These are phyloP conservation scores for Hsuehochloa calcarea DNA, from an alignment of 176 grass and related monocot genomes.

Conservation along the genomic window DNA sequence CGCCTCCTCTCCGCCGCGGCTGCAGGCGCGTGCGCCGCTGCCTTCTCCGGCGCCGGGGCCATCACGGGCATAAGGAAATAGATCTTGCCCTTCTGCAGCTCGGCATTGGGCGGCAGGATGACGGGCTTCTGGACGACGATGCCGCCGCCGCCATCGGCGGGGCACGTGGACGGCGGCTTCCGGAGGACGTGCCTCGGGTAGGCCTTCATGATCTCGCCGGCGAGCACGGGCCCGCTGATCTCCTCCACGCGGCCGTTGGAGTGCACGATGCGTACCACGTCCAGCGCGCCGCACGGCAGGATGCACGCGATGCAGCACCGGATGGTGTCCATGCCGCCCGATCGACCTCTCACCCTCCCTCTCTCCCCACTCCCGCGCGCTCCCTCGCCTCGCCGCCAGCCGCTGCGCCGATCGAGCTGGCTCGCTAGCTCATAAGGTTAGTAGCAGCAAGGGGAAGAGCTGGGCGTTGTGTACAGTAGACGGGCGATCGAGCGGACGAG, in stretches of 20 bases:
- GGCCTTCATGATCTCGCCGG: conserved; percentile 87
- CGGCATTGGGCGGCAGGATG: conserved; percentile 80
- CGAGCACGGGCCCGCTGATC: conserved; percentile 74
- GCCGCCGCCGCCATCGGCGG: conserved; percentile 38
- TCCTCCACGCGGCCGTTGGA: conserved; percentile 89
- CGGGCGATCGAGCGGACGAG: background rate
- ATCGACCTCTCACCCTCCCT: background rate
- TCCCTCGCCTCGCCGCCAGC: background rate
- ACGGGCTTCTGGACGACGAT: conserved; percentile 57
- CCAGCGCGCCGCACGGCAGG: conserved; percentile 92
- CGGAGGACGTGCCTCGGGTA: conserved; percentile 90
- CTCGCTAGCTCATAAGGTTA: conserved; percentile 39
- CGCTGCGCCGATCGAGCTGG: conserved; percentile 10
- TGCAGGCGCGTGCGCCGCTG: background rate
- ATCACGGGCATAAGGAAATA: conserved; percentile 88
- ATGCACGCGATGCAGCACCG: conserved; percentile 99
- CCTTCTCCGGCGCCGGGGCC: conserved; percentile 36
- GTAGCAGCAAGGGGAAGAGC: background rate
- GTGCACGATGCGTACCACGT: conserved; percentile 97
- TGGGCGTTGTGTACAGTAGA: background rate
- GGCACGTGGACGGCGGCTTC: conserved; percentile 58
- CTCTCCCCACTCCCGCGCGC: background rate
- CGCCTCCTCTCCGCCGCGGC: conserved; percentile 47
- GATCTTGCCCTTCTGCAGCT: conserved; percentile 92
- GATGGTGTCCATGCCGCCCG: conserved; percentile 63